Percentiles rank a stretch among this genome's conserved stretches.
These are phyloP conservation scores for Clathrospora elynae DNA, from an alignment of 2,329 filamentous ascomycete species.

Conservation along the genomic window DNA sequence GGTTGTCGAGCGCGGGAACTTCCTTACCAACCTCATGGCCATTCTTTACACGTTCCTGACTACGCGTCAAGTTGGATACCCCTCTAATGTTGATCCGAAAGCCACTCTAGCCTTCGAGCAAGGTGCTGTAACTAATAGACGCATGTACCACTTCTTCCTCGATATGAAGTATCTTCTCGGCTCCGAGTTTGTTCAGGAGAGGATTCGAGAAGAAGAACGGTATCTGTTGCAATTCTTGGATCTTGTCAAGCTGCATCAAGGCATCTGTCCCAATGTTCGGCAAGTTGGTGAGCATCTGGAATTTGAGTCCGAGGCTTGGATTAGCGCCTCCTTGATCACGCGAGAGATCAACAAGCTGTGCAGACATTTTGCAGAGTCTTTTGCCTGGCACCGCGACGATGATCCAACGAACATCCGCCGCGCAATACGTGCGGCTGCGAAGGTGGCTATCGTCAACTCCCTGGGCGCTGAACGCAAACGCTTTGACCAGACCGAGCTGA, in stretches of 20 bases:
- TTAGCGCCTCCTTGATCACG: constrained; percentile 91
- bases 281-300: constrained; percentile 96
- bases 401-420: constrained; percentile 68
- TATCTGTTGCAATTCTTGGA: constrained; percentile 96
- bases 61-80: constrained; percentile 92
- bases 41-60: constrained; percentile 98
- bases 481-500: constrained; percentile 87
- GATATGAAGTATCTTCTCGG: constrained; percentile 91
- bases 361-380: constrained; percentile 84
- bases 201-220: constrained; percentile 78
- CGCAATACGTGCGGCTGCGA: constrained; percentile 76
- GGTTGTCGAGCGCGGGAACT: constrained; percentile 92
- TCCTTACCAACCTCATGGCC: constrained; percentile 90
- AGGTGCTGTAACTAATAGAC: constrained; percentile 89
- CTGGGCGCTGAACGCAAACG: constrained; percentile 85
- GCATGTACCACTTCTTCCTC: constrained; percentile 97
- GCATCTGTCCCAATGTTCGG: constrained; percentile 91
- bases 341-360: constrained; percentile 93
- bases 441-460: constrained; percentile 85
- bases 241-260: constrained; percentile 92
- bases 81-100: constrained; percentile 82
- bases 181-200: constrained; percentile 84
- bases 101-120: constrained; percentile 92
- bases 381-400: constrained; percentile 69
- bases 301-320: constrained; percentile 98